Evolutionary conservation across 306 rosid species (phyloP).

Genomic region (Geum urbanum): DNA sequence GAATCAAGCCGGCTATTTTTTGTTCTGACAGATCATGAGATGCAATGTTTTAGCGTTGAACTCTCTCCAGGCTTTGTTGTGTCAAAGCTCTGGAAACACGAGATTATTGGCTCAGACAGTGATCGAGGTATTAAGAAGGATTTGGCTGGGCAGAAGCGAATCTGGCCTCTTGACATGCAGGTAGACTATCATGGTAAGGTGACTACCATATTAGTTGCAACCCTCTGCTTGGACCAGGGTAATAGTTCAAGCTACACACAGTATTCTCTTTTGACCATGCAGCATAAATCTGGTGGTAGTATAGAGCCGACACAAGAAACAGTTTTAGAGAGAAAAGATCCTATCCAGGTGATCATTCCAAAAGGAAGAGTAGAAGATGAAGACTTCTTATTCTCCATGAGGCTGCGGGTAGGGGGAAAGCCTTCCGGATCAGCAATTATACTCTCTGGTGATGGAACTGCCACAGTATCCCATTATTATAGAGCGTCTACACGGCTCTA

Average conservation of each 20-base stretch:
- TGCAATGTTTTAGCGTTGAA: slow-evolving; percentile 60
- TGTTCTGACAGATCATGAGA: slow-evolving; percentile 70
- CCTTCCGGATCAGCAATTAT: slow-evolving; percentile 85
- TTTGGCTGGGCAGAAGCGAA: slow-evolving; percentile 92
- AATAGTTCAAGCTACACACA: slow-evolving; percentile 90
- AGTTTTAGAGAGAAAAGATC: slow-evolving; percentile 78
- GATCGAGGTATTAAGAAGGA: slow-evolving; percentile 84
- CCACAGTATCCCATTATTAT: slow-evolving; percentile 82
- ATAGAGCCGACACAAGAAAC: slow-evolving; percentile 42
- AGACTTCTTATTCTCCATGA: slow-evolving; percentile 84
- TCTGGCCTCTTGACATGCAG: slow-evolving; percentile 88
- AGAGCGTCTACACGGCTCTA: slow-evolving; percentile 66
- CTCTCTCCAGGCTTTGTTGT: slow-evolving; percentile 51
- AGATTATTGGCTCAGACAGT: slow-evolving; percentile 76
- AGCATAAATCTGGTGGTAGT: slow-evolving; percentile 60
- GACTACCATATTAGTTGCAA: slow-evolving; percentile 76
- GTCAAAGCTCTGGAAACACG: slow-evolving; percentile 82
- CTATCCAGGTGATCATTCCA: slow-evolving; percentile 88
- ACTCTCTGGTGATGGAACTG: slow-evolving; percentile 90
- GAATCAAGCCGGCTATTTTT: slow-evolving; percentile 52
- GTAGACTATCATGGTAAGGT: slow-evolving; percentile 71
- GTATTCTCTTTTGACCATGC: slow-evolving; percentile 89
- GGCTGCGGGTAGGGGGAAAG: slow-evolving; percentile 81
- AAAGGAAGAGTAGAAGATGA: slow-evolving; percentile 89
- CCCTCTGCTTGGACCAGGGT: slow-evolving; percentile 80